A percentile compares a stretch with the other conserved stretches of the same genome.
These are phyloP conservation scores for Camellia japonica DNA, from an alignment of 148 eudicot genomes.

Conservation along the genomic window DNA sequence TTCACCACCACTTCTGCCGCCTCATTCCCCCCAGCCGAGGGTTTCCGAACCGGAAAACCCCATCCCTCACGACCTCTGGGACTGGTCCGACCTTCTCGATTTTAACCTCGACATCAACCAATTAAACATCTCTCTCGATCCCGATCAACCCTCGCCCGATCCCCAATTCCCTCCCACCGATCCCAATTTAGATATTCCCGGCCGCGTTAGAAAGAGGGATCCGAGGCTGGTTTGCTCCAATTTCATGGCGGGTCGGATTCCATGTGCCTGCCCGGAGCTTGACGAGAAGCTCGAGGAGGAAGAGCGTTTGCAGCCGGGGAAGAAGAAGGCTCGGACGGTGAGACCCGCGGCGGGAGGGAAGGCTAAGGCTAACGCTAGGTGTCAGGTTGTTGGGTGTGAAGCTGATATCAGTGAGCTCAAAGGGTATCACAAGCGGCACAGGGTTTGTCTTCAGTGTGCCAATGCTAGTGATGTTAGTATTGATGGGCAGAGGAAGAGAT, in stretches of 20 bases:
- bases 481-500: conserved; percentile 66
- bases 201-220: conserved; percentile 69
- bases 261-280: conserved; percentile 88
- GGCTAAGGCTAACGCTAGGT: conserved; percentile 32
- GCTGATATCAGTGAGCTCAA: conserved; percentile 73
- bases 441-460: conserved; percentile 75
- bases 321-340: conserved; percentile 52
- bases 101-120: conserved; percentile 24
- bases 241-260: conserved; percentile 70
- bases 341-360: conserved; percentile 12
- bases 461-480: conserved; percentile 54
- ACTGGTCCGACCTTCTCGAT: conserved; percentile 42
- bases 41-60: neutral
- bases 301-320: conserved; percentile 43
- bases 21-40: neutral
- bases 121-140: neutral
- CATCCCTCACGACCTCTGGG: conserved; percentile 16
- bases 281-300: conserved; percentile 59
- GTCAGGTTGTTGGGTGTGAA: conserved; percentile 77
- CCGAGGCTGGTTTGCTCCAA: conserved; percentile 71
- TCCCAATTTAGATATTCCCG: conserved; percentile 19
- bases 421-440: conserved; percentile 77
- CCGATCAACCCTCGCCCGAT: neutral
- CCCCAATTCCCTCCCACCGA: neutral
- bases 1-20: neutral